Evolutionary conservation across 2,329 filamentous ascomycete species (phyloP), one percentile per base, ranked within the genome.

Genomic region (Plectosphaerella cucumerina): DNA sequence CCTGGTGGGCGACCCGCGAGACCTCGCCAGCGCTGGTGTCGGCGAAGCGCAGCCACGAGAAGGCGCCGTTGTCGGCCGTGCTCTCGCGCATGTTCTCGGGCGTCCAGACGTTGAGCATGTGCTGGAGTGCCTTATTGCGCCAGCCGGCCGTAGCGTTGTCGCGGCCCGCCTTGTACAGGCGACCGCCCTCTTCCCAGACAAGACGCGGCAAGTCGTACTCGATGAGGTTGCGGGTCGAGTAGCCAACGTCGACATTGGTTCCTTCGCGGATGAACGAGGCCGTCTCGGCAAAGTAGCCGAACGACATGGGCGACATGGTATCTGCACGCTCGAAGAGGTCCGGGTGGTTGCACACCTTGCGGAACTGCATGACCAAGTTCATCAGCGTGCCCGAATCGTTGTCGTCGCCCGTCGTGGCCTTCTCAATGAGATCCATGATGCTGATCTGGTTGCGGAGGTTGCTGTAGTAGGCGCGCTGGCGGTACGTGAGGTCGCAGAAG

Each of bases 321-420:
- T 97, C 93, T 10, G 93, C 92, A 44, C 94, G 87, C 70, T 99
- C 92, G 60, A 99, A 99, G 33, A 99, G 72, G 70, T 99, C 94
- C 0, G 94, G 94, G 66, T 99, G 94, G 65, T 99, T 99, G 75
- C 94, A 99, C 51, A 99, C 94, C 73, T 99, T 99, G 61, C 94
- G 85, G 81, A 99, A 99, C 71, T 99, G 94, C 94, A 99, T 99
- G 56, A 99, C 94, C 58, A 99, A 77, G 70, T 99, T 99, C 94
- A 99, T 97, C 62, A 99, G 73, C 1, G 93, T 97, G 39, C 93
- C 92, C 34, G 90, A 96, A 65, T 97, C 94, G 61, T 93, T 86
- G 47, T 97, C 94, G 61, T 97, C 92, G 34, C 94, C 94, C 59
- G 94, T 81, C 2, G 93, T 93, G 2, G 90, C 91, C 78, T 97